Percentiles rank a stretch among this genome's conserved stretches.
phyloP scores from a whole-genome alignment of 2,329 filamentous ascomycete species.

The Emericellopsis atlantica region DNA sequence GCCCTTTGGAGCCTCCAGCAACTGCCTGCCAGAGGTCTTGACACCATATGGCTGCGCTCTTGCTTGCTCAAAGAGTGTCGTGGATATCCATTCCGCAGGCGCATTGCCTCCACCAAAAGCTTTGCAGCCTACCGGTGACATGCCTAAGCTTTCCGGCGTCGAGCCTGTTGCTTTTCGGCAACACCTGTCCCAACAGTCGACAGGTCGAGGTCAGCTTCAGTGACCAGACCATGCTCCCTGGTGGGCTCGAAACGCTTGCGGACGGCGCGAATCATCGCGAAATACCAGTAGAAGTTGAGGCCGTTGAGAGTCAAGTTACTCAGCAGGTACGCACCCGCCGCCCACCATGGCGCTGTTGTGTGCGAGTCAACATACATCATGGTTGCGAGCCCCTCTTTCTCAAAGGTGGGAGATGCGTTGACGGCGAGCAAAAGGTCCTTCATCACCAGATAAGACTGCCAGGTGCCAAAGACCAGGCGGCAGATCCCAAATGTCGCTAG shows the following conservation, averaged over 20 bases:
- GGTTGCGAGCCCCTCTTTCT: conserved; percentile 7
- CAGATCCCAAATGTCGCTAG: conserved; percentile 64
- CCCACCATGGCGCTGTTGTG: conserved; percentile 53
- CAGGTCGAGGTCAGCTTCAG: conserved; percentile 15
- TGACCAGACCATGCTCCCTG: conserved; percentile 12
- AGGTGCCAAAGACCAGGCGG: conserved; percentile 67
- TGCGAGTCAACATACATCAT: conserved; percentile 33
- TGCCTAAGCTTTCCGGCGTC: conserved; percentile 16
- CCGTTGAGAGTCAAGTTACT: conserved; percentile 62
- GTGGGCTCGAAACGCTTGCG: conserved; percentile 57
- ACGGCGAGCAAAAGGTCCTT: conserved; percentile 51
- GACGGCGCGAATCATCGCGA: conserved; percentile 74
- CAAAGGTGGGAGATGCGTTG: conserved; percentile 21
- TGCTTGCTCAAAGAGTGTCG: no score
- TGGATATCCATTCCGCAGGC: not conserved
- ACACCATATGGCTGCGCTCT: no score
- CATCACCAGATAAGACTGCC: conserved; percentile 57
- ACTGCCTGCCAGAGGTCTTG: no score
- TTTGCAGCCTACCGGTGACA: not conserved
- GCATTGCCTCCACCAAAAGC: not conserved
- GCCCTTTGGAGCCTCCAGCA: no score
- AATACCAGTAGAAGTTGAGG: conserved; percentile 77
- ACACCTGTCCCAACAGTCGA: conserved; percentile 15
- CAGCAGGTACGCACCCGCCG: conserved; percentile 53
- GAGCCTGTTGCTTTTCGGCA: conserved; percentile 7